phyloP scores from a whole-genome alignment of 1,284 basidiomycete species.

The Clitocybe nebularis region DNA sequence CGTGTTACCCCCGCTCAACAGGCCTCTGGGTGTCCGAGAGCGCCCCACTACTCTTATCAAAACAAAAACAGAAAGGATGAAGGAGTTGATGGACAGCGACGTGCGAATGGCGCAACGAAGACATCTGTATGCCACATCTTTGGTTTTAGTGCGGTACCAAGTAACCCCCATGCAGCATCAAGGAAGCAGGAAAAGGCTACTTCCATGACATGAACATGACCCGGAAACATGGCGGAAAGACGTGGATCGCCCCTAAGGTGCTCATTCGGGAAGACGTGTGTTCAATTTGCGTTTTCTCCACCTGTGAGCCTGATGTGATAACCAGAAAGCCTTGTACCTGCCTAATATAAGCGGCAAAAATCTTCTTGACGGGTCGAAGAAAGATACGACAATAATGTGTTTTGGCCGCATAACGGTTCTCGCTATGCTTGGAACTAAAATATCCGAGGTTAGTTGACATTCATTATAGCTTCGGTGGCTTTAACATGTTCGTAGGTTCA shows the following conservation, averaged over 20 bases:
- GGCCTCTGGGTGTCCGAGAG: constrained; percentile 72
- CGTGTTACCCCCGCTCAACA: constrained; percentile 52
- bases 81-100: constrained; percentile 72
- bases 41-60: constrained; percentile 53
- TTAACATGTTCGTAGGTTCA: constrained; percentile 59
- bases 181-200: constrained; percentile 85
- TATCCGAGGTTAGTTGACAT: constrained; percentile 81
- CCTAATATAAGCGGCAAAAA: constrained; percentile 83
- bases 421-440: constrained; percentile 75
- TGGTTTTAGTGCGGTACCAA: constrained; percentile 9
- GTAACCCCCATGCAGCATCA: constrained; percentile 76
- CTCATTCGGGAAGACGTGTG: constrained; percentile 87
- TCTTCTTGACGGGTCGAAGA: constrained; percentile 48
- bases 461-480: background rate
- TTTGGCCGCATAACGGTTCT: constrained; percentile 77
- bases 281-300: constrained; percentile 16
- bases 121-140: constrained; percentile 59
- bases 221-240: constrained; percentile 85
- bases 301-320: constrained; percentile 1
- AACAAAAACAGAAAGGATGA: constrained; percentile 65
- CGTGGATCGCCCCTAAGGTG: constrained; percentile 89
- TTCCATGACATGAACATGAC: constrained; percentile 85
- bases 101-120: constrained; percentile 68
- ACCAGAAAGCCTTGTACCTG: constrained; percentile 85
- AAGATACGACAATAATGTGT: constrained; percentile 79